phyloP scores from a whole-genome alignment of 352 stramenopile species.

The Phytophthora aleatoria region DNA sequence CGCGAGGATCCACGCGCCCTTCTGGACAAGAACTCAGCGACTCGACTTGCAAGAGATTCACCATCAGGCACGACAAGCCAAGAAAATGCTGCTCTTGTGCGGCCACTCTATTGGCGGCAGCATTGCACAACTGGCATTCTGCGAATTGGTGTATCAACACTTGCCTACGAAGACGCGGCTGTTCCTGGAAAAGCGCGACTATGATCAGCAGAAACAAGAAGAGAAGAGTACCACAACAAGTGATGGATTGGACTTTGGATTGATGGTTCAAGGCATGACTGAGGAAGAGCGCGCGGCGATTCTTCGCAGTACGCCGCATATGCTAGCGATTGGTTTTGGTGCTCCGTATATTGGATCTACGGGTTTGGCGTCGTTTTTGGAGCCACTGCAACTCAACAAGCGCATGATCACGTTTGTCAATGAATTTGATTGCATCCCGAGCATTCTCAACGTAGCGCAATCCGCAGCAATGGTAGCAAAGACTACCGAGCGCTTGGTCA shows the following conservation, averaged over 20 bases:
- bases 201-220: constrained; percentile 50
- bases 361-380: constrained; percentile 50
- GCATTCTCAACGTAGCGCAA: constrained; percentile 83
- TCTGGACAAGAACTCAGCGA: constrained; percentile 72
- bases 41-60: constrained; percentile 61
- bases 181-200: constrained; percentile 66
- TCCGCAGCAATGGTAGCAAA: constrained; percentile 77
- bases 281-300: constrained; percentile 31
- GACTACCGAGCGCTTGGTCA: constrained; percentile 77
- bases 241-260: constrained; percentile 29
- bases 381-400: constrained; percentile 50
- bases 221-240: constrained; percentile 8
- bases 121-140: constrained; percentile 79
- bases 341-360: constrained; percentile 71
- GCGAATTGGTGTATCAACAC: constrained; percentile 75
- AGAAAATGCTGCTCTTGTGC: constrained; percentile 77
- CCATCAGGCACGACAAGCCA: constrained; percentile 42
- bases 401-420: constrained; percentile 83
- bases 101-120: constrained; percentile 86
- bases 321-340: constrained; percentile 80
- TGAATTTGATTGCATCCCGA: constrained; percentile 87
- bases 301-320: constrained; percentile 41
- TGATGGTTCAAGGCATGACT: constrained; percentile 28
- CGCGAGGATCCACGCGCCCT: constrained; percentile 75
- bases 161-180: constrained; percentile 53